Evolutionary conservation across 2,329 filamentous ascomycete species (phyloP), one percentile per base, ranked within the genome.

Genomic region (Trichoderma sp.): DNA sequence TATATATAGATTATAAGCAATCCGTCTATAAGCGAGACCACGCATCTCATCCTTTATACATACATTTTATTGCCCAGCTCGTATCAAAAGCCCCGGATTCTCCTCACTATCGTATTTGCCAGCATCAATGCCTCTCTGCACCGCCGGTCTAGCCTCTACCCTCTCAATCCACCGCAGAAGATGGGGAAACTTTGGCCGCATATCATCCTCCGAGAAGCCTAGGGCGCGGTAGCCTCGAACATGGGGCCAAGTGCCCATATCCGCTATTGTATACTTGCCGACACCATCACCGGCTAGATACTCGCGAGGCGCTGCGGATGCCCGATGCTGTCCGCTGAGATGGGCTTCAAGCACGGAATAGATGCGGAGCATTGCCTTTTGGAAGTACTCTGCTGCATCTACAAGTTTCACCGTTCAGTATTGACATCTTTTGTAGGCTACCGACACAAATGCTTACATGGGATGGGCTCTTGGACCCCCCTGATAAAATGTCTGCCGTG

Each of bases 81-180:
- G 32, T n/a, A 54, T 49, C 32, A 52, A 39, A 21, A 54, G 46
- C 18, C 30, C 60, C 21, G 30, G 30, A 7, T 64, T 64, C 49
- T 64, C 46, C 6, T 64, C 60, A 18, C 60, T 64, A 24, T 64
- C 60, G n/a, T 64, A 64, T 7, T 64, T 64, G 14, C 14, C 16
- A 34, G 46, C 52, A 34, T 58, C 63, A 11, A 49, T 58, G 4
- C 63, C 63, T 66, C 37, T 66, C 63, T 49, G 63, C 2, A 66
- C 63, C 13, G 52, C 52, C 26, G 63, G 63, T 30, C 63, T 49
- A 7, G 51, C 54, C 18, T 37, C 51, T 7, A 66, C 58, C 32
- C 63, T 39, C 13, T 58, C 63, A 43, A 66, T 49, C 63, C 63
- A 66, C 14, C n/a, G 26, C n/a, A 66, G 51, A 32, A 66, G 63